Conservation (phyloP, 2,329 filamentous ascomycete species). For the Aspergillus glaucus region DNA sequence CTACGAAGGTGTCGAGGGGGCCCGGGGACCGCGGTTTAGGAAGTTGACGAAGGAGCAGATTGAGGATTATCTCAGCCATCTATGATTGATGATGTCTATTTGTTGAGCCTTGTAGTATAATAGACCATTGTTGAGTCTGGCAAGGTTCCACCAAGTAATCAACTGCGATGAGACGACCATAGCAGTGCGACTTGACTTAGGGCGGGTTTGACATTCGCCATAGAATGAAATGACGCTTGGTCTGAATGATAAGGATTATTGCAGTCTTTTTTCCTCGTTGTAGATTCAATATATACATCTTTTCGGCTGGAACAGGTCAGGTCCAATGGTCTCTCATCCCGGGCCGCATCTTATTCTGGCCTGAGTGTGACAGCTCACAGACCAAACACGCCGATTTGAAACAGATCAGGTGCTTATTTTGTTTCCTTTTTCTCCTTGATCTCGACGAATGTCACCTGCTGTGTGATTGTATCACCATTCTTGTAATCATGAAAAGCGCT, state of each 20-base stretch:
- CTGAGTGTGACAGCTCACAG: not conserved
- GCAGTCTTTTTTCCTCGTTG: too few species aligned
- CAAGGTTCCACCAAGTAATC: conserved; percentile 9
- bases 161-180: not conserved
- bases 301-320: not conserved
- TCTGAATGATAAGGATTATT: not conserved
- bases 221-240: not conserved
- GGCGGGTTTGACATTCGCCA: not conserved
- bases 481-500: not conserved
- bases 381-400: not conserved
- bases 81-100: conserved; percentile 51
- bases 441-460: not conserved
- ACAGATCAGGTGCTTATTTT: not conserved
- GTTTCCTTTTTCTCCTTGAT: not conserved
- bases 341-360: not conserved
- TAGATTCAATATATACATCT: too few species aligned
- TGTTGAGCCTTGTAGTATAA: conserved; percentile 19
- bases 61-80: conserved; percentile 97
- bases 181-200: not conserved
- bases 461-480: not conserved
- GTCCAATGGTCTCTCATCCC: not conserved
- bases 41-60: conserved; percentile 95
- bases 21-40: conserved; percentile 39
- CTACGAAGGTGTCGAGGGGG: conserved; percentile 50
- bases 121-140: conserved; percentile 19